Percentiles rank a stretch among this genome's conserved stretches.
Evolutionary conservation across 169 alveolate species (phyloP).

Genomic region (Toxoplasma gondii): DNA sequence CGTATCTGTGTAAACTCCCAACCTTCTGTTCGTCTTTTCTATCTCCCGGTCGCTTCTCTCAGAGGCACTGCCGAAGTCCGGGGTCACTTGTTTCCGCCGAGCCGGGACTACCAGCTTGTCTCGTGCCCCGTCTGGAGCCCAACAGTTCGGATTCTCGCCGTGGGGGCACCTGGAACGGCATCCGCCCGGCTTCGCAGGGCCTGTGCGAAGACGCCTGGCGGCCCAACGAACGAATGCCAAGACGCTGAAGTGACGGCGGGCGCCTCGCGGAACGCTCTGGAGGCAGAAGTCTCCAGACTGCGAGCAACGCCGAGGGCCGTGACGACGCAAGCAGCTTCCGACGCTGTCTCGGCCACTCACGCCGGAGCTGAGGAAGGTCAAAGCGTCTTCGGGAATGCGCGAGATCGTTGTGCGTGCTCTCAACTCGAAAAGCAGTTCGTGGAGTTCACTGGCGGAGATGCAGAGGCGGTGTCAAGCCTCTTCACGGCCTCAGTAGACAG

Average conservation of each 20-base stretch:
- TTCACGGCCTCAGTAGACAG: not conserved
- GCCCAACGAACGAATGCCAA: not conserved
- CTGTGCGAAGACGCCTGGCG: not conserved
- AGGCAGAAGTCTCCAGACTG: not conserved
- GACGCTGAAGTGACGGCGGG: not conserved
- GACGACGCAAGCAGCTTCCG: not conserved
- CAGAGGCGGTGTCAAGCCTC: not conserved
- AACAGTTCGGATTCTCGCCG: not conserved
- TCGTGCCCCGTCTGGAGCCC: slow-evolving; percentile 8
- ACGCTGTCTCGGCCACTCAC: too few relatives aligned
- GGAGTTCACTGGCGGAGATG: slow-evolving; percentile 22
- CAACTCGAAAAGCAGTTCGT: not conserved
- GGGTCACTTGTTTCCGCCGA: slow-evolving; percentile 45
- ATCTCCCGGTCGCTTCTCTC: not conserved
- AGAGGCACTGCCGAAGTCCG: slow-evolving; percentile 40
- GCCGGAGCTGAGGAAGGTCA: not conserved
- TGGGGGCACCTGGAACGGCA: not conserved
- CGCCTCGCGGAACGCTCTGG: not conserved
- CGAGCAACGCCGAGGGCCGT: not conserved
- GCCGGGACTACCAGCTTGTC: not conserved
- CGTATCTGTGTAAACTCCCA: not conserved
- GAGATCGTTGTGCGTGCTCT: not conserved
- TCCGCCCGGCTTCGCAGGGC: not conserved
- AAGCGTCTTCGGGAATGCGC: not conserved
- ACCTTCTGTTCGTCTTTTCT: not conserved